These are phyloP conservation scores for Sherardia arvensis DNA, from an alignment of 257 asterid genomes.

Conservation along the genomic window DNA sequence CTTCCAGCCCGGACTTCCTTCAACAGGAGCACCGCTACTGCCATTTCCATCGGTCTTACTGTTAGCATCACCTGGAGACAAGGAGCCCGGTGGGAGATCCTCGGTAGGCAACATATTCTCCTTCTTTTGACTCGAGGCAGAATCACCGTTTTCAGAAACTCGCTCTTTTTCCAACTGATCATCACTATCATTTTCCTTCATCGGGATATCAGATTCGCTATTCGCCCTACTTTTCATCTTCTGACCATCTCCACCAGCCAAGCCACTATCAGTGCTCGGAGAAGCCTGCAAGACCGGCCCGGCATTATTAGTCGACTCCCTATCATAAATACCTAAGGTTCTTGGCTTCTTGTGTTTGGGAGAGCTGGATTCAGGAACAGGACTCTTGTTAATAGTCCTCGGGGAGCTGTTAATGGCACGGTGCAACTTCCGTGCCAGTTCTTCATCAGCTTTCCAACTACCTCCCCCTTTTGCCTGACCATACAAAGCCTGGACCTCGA, in stretches of 20 bases:
- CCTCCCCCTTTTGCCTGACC: conserved; percentile 11
- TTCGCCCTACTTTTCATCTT: conserved; percentile 10
- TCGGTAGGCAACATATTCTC: conserved; percentile 49
- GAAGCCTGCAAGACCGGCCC: conserved; percentile 4
- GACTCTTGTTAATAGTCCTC: conserved; percentile 18
- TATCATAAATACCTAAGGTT: background rate
- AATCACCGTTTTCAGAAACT: conserved; percentile 30
- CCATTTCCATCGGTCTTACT: conserved; percentile 12
- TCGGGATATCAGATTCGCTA: conserved; percentile 18
- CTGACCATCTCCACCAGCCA: conserved; percentile 13
- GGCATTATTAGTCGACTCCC: background rate
- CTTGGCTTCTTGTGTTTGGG: conserved; percentile 10
- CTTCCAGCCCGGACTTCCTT: conserved; percentile 62
- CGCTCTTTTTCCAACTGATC: conserved; percentile 22
- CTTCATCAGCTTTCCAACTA: conserved; percentile 22
- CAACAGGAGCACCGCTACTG: conserved; percentile 29
- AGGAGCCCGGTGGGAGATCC: conserved; percentile 29
- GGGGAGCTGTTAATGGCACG: conserved; percentile 26
- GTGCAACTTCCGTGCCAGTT: conserved; percentile 23
- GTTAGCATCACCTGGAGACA: conserved; percentile 20
- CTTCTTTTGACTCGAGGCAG: conserved; percentile 49
- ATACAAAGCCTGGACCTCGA: conserved; percentile 20
- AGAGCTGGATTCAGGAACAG: conserved; percentile 15
- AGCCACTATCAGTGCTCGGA: background rate
- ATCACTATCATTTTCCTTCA: conserved; percentile 26